phyloP scores from a whole-genome alignment of 768 basidiomycete genomes.

The Multifurca ochricompacta region DNA sequence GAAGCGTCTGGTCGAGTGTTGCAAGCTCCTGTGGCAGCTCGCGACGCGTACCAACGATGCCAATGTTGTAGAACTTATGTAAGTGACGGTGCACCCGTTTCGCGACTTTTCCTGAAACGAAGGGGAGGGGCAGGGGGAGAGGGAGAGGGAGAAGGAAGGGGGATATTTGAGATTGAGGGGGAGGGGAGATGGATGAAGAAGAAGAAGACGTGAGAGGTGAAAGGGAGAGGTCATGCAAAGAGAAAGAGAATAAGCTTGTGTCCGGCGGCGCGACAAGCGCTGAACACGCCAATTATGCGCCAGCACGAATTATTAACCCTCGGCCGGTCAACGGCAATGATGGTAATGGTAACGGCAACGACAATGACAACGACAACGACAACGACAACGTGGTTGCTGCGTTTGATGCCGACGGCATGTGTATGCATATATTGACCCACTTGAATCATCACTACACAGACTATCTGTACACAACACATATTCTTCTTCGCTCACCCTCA shows the following conservation, averaged over 20 bases:
- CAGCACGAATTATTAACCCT: neutral
- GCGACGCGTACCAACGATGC: conserved; percentile 41
- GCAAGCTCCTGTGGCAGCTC: conserved; percentile 23
- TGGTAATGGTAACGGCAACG: too few relatives aligned
- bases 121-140: too few relatives aligned
- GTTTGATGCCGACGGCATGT: neutral
- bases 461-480: neutral
- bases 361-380: too few relatives aligned
- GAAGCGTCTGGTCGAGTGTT: conserved; percentile 6
- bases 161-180: neutral
- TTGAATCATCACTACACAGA: neutral
- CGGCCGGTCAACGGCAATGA: conserved; percentile 2
- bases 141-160: neutral
- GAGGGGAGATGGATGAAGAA: conserved; percentile 31
- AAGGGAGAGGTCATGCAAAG: conserved; percentile 2
- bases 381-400: neutral
- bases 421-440: neutral
- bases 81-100: conserved; percentile 1
- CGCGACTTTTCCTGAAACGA: neutral
- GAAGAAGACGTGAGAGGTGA: conserved; percentile 24
- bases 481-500: conserved; percentile 28
- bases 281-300: conserved; percentile 8
- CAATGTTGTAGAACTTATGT: conserved; percentile 39
- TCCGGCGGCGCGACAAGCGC: conserved; percentile 12
- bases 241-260: neutral